A percentile compares a stretch with the other conserved stretches of the same genome.
Conservation (phyloP, 1,284 basidiomycete species). For the Ganoderma resinaceum region DNA sequence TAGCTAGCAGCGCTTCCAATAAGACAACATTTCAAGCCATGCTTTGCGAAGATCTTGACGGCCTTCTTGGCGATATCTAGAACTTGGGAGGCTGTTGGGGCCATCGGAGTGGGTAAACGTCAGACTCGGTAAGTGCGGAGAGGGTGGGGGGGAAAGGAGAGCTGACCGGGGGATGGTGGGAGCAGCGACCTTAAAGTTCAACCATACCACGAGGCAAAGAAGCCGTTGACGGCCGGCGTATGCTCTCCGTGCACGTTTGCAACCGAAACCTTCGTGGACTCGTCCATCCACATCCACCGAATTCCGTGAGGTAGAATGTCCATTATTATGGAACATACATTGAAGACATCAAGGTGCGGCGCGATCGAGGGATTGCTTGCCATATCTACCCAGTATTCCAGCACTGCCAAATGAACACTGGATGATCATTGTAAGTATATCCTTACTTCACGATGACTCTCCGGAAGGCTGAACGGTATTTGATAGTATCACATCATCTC, state of each 20-base stretch:
- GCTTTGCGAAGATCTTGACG: slow-evolving; percentile 17
- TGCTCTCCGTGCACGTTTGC: not conserved
- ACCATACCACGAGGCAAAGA: not conserved
- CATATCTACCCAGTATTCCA: no score
- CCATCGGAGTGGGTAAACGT: not conserved
- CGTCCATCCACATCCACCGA: not conserved
- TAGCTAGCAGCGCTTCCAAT: slow-evolving; percentile 25
- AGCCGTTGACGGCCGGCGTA: not conserved
- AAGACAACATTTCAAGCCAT: slow-evolving; percentile 21
- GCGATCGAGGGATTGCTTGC: no score
- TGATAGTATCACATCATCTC: no score
- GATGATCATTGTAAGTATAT: no score
- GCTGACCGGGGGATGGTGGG: not conserved
- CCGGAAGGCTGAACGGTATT: no score
- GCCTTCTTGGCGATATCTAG: slow-evolving; percentile 18
- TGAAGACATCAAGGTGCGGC: no score
- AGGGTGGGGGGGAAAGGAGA: not conserved
- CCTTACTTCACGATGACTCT: not conserved
- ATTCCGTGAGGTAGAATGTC: no score
- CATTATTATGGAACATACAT: no score
- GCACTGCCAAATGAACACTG: no score
- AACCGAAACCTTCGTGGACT: not conserved
- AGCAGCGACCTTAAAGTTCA: not conserved
- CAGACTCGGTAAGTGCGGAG: not conserved
- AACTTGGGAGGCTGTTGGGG: slow-evolving; percentile 12